phyloP scores from a whole-genome alignment of 2,329 filamentous ascomycete genomes.

The Diaporthe destruens region DNA sequence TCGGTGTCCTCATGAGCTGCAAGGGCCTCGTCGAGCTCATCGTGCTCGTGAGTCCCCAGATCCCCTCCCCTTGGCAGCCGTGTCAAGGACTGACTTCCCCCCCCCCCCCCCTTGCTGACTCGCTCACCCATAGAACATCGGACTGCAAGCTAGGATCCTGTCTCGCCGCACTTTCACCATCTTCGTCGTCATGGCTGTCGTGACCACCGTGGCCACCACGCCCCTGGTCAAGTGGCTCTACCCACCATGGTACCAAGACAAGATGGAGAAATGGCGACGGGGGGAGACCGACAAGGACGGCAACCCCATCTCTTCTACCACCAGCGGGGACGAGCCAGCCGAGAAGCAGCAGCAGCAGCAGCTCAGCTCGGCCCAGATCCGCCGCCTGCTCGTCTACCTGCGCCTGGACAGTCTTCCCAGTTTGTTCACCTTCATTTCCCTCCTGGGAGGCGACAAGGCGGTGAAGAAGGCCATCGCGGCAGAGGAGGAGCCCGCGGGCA shows the following conservation, averaged over 20 bases:
- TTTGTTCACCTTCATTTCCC: constrained; percentile 83
- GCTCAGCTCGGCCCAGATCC: constrained; percentile 59
- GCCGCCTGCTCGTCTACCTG: constrained; percentile 81
- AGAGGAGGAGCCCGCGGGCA: constrained; percentile 42
- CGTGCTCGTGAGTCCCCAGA: constrained; percentile 75
- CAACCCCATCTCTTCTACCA: constrained; percentile 52
- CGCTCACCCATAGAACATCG: constrained; percentile 68
- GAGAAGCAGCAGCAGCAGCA: constrained; percentile 46
- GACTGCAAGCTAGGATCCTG: constrained; percentile 84
- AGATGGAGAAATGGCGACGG: constrained; percentile 71
- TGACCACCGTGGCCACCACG: constrained; percentile 85
- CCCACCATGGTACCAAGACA: constrained; percentile 71
- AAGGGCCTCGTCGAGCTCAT: constrained; percentile 96
- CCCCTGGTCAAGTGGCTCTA: constrained; percentile 81
- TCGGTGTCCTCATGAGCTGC: constrained; percentile 94
- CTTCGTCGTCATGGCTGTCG: constrained; percentile 91
- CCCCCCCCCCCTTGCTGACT: constrained; percentile 38
- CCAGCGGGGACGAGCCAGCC: constrained; percentile 45
- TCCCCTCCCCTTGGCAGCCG: too few relatives aligned
- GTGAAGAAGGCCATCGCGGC: constrained; percentile 44
- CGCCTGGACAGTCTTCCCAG: constrained; percentile 87
- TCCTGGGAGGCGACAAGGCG: constrained; percentile 67
- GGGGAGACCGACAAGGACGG: constrained; percentile 91
- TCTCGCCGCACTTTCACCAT: constrained; percentile 89
- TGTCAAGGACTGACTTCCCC: neutral